Evolutionary conservation across 306 rosid species (phyloP), one percentile per base, ranked within the genome.

Genomic region (Argentina anserina): DNA sequence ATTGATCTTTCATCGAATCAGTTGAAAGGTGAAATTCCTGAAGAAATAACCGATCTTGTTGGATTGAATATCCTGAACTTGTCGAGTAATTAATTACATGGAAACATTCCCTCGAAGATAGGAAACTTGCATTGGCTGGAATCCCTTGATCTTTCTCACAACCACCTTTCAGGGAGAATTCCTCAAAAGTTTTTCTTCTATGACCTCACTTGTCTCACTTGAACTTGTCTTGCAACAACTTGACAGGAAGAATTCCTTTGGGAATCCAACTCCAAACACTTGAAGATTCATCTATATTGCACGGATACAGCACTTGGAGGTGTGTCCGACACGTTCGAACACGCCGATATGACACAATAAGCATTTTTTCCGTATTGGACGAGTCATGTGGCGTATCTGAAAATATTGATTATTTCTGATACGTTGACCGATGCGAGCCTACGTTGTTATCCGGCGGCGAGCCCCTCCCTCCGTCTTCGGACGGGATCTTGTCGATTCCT

Each of bases 171-270:
- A 7, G 76, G 76, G 23, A 1, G 28, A 18, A 72, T 41, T 15
- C 76, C 68, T 18, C 69, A 34, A 43, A 43, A 60, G n/a, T 11
- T 28, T 58, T 52, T 31, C 68, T 61, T 29, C 59, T 6, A 26
- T 72, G 58, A 72, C 76, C 21, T 72, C 46, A 4, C 36, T 72
- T 72, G 29, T 41, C 58, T 37, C 33, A 60, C 15, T 61, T 73
- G 46, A 61, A 73, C 58, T 45, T 61, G 60, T 61, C 69, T 11
- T 11, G 20, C 13, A 60, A 73, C 69, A 73, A 73, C 43, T 31
- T 73, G 69, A 28, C 69, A 42, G 47, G 69, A 11, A 36, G 47
- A 61, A 61, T 73, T 59, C 69, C 69, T 18, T 2, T 5, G 0
- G 29, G 59, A 21, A 73, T 31, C 47, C 76, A 73, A 40, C 50